Base-by-base conservation (phyloP, 192 early-diverging fungal genomes). In the Linnemannia hyalina region DNA sequence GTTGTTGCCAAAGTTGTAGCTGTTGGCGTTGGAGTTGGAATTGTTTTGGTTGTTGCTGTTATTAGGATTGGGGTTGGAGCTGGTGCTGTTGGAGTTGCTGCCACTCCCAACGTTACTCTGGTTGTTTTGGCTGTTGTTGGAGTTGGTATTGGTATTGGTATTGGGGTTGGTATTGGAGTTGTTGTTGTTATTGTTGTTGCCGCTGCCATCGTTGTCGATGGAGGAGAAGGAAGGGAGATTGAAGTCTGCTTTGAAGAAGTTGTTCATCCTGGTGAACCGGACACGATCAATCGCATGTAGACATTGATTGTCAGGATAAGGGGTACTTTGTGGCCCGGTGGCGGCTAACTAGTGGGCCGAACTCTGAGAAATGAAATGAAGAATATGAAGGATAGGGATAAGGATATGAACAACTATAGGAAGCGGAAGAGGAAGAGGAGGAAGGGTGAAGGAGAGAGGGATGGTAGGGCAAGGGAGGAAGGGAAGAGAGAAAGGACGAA, bases 181-280 rank as follows among this genome's bases (percentile, higher is more conserved):
- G 29, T 65, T 65, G 60, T 6, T 52, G 65, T 10, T 69, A 44
- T 68, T 77, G 63, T 23, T 35, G 46, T 36, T 68, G n/a, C 29
- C 36, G 76, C 32, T 47, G 57, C 36, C 42, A 57, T 36, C 32
- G 35, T 52, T 35, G 26, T 40, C 23, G 77, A 44, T 22, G 38
- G 35, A 40, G n/a, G 57, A 49, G 57, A 41, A 41, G 60, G 40
- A 76, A 65, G 54, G 55, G 35, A 65, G 23, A 41, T 73, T 80
- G 35, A 74, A 32, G 57, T 80, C 79, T 63, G 65, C 72, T 49
- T 57, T 72, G 23, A 74, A 80, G 42, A 80, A 63, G 68, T 80
- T 52, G 73, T 68, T 80, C 79, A 80, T 80, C 15, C 42, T 73
- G 71, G 36, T 44, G 63, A 65, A 32, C 60, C 11, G 60, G 60